Base-by-base conservation (phyloP, 2,329 filamentous ascomycete genomes). In the Neofusicoccum kwambonambiense region DNA sequence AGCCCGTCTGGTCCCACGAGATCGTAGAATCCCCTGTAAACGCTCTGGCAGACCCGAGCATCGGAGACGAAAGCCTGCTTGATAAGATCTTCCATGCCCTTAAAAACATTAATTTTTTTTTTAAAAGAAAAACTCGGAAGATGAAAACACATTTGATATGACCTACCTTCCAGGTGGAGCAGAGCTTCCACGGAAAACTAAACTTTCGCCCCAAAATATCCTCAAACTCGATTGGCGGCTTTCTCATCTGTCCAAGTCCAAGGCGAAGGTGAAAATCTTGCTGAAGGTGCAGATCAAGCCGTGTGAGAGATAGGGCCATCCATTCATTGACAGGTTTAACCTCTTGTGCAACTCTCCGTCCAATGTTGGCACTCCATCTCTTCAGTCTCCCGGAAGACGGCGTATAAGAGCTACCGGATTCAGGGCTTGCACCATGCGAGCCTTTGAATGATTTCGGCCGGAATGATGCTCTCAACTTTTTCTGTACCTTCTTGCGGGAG, bases 161-260 rank as follows among this genome's bases (percentile, higher is more conserved):
- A 84, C 87, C 74, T 86, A 93, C 91, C 81, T 83, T 81, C 92
- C 92, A 96, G 2, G 89, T 94, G 72, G 88, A 87, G 77, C 93
- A 97, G 35, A 96, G 77, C 68, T 93, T 87, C 78, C 89, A 97
- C 1, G 93, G 93, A 73, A 97, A 97, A 77, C 87, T 95, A 76
- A 96, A 97, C 76, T 96, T 96, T 69, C 93, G 86, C 37, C 92
- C 91, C 15, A 97, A 87, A 0, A 93, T 93, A 74, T 97, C 93
- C 78, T 96, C 95, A 80, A 96, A 96, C 70, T 89, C 89, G 75
- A 97, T 91, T 1, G 91, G 91, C 45, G 87, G 83, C 75, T 92
- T 90, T 11, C n/a, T 8, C 13, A 9, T 35, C 19, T 34, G 44
- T 42, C 27, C 8, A 41, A 56, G 4, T 12, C 19, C 13, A 6